Evolutionary conservation across 768 basidiomycete species (phyloP).

Genomic region (Suillus hirtellus): DNA sequence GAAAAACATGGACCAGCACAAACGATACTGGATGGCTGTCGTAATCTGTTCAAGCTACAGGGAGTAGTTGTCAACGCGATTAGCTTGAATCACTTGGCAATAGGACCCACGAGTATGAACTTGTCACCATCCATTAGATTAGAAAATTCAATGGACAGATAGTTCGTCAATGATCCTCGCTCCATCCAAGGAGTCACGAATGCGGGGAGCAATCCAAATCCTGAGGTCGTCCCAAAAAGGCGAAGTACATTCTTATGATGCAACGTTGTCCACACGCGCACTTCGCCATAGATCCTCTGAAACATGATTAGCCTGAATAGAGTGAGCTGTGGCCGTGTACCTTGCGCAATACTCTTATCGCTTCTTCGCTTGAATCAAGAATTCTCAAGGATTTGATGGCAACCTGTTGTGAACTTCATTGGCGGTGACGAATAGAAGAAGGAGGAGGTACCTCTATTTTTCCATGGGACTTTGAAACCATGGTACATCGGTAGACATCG

Average conservation of each 20-base stretch:
- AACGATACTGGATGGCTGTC: slow-evolving; percentile 11
- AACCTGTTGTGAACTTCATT: not conserved
- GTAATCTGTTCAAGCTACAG: slow-evolving; percentile 9
- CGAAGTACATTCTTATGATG: slow-evolving; percentile 22
- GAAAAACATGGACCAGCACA: not conserved
- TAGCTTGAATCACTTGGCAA: not conserved
- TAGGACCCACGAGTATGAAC: slow-evolving; percentile 19
- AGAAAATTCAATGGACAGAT: slow-evolving; percentile 12
- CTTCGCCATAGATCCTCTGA: slow-evolving; percentile 2
- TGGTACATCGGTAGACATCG: slow-evolving; percentile 7
- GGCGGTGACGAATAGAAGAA: not conserved
- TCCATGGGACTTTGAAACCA: slow-evolving; percentile 3
- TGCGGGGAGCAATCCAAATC: slow-evolving; percentile 24
- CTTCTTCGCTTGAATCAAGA: not conserved
- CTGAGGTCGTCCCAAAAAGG: slow-evolving; percentile 20
- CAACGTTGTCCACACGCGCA: slow-evolving; percentile 3
- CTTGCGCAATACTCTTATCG: slow-evolving; percentile 3
- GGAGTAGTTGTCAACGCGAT: not conserved
- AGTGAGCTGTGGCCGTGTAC: not conserved
- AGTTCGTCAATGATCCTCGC: slow-evolving; percentile 24
- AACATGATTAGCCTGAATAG: not conserved
- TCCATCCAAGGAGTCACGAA: slow-evolving; percentile 30
- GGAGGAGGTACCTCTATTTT: slow-evolving; percentile 3
- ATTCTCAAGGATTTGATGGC: slow-evolving; percentile 3
- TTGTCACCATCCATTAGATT: slow-evolving; percentile 11